Conservation (phyloP, 176 grass and related monocot genomes). For the Ensete glaucum region DNA sequence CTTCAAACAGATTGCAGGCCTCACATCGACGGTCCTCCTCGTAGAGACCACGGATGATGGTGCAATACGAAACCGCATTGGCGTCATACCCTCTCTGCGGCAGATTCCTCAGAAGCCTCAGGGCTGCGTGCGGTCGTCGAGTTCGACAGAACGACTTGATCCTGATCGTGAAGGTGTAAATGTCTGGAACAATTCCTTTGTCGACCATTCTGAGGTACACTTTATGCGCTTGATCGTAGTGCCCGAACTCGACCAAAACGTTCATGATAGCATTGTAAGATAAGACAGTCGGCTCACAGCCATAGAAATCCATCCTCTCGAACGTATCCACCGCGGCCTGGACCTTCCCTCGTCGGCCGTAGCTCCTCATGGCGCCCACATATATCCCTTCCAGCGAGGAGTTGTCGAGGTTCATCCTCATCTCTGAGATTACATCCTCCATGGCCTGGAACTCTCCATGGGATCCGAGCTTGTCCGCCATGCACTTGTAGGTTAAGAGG, state of each 20-base stretch:
- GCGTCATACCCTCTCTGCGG: constrained; percentile 40
- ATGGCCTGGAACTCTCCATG: constrained; percentile 26
- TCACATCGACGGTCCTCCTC: constrained; percentile 25
- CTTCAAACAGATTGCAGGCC: constrained; percentile 50
- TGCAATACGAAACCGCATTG: constrained; percentile 50
- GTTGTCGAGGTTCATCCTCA: constrained; percentile 13
- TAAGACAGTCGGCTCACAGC: constrained; percentile 49
- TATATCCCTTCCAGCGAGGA: constrained; percentile 32
- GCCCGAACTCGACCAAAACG: constrained; percentile 48
- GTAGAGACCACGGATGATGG: constrained; percentile 50
- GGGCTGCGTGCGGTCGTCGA: constrained; percentile 43
- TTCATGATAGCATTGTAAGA: constrained; percentile 90
- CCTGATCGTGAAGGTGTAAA: constrained; percentile 63
- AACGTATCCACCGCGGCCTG: constrained; percentile 72
- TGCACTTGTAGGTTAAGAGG: constrained; percentile 21
- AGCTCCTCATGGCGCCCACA: constrained; percentile 45
- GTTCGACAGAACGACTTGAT: constrained; percentile 84
- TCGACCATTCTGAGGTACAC: constrained; percentile 79
- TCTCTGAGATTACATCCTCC: constrained; percentile 16
- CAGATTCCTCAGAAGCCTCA: constrained; percentile 63
- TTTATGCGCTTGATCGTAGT: constrained; percentile 92
- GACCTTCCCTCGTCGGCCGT: constrained; percentile 42
- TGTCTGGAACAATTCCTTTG: constrained; percentile 42
- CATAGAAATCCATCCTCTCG: constrained; percentile 86
- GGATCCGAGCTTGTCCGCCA: constrained; percentile 17